These are phyloP conservation scores for Fagus sylvatica DNA, from an alignment of 306 rosid genomes.

Conservation along the genomic window DNA sequence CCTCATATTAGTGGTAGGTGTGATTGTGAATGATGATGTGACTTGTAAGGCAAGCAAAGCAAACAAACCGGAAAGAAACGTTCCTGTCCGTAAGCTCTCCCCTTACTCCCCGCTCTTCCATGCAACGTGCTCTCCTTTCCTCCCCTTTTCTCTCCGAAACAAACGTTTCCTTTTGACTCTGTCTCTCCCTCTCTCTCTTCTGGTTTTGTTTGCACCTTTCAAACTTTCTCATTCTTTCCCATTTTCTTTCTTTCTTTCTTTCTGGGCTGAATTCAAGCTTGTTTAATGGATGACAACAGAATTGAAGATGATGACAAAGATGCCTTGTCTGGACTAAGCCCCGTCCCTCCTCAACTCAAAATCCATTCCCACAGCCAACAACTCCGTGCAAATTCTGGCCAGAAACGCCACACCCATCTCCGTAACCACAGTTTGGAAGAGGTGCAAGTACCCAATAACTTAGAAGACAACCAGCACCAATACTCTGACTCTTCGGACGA, in stretches of 20 bases:
- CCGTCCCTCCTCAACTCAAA: slow-evolving; percentile 71
- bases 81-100: slow-evolving; percentile 41
- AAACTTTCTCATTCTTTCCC: neutral
- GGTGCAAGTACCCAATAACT: slow-evolving; percentile 36
- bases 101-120: slow-evolving; percentile 33
- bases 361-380: slow-evolving; percentile 92
- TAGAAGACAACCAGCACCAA: neutral
- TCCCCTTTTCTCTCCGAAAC: slow-evolving; percentile 33
- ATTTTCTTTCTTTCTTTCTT: slow-evolving; percentile 13
- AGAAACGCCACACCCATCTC: slow-evolving; percentile 45
- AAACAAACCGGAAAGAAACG: neutral
- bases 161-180: slow-evolving; percentile 25
- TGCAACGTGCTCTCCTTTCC: slow-evolving; percentile 29
- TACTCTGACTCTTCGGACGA: slow-evolving; percentile 62
- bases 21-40: too few species aligned
- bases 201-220: neutral
- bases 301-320: slow-evolving; percentile 72
- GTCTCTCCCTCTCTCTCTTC: slow-evolving; percentile 16
- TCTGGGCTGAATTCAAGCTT: neutral
- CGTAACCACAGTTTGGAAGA: slow-evolving; percentile 96
- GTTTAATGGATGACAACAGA: slow-evolving; percentile 50
- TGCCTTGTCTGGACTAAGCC: slow-evolving; percentile 49
- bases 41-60: too few species aligned
- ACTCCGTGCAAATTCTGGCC: slow-evolving; percentile 45
- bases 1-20: too few species aligned